Percentiles rank a stretch among this genome's conserved stretches.
Conservation (phyloP, 306 rosid species). For the Benincasa hispida region DNA sequence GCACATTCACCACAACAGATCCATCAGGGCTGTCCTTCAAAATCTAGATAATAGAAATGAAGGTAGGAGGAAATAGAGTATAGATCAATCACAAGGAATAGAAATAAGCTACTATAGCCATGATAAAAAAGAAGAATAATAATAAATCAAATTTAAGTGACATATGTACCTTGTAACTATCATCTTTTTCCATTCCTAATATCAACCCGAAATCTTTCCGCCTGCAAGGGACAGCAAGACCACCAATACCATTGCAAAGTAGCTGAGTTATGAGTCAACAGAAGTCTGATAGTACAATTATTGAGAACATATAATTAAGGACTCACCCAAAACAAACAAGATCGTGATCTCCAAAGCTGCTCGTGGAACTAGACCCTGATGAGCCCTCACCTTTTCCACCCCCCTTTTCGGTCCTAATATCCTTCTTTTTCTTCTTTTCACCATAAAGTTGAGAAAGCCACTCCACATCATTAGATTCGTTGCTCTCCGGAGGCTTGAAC, state of each 20-base stretch:
- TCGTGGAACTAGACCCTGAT: slow-evolving; percentile 29
- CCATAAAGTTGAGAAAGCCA: slow-evolving; percentile 93
- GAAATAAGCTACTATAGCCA: background rate
- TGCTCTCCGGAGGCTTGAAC: slow-evolving; percentile 52
- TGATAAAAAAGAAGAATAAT: background rate
- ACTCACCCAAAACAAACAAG: slow-evolving; percentile 91
- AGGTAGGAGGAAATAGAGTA: background rate
- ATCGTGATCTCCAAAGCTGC: slow-evolving; percentile 48
- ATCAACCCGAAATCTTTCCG: slow-evolving; percentile 84
- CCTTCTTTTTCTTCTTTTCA: slow-evolving; percentile 42
- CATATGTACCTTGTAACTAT: slow-evolving; percentile 57
- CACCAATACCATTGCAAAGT: background rate
- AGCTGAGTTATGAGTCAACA: background rate
- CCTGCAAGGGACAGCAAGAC: slow-evolving; percentile 33
- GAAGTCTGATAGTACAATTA: background rate
- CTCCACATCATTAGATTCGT: slow-evolving; percentile 52
- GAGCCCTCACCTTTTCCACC: slow-evolving; percentile 68
- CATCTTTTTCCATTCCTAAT: slow-evolving; percentile 68
- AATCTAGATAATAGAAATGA: slow-evolving; percentile 33
- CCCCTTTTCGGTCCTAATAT: slow-evolving; percentile 30
- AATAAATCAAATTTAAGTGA: slow-evolving; percentile 1
- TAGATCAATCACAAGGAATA: background rate
- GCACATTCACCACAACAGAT: slow-evolving; percentile 40
- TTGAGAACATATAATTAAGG: slow-evolving; percentile 11
- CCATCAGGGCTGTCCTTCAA: slow-evolving; percentile 62